phyloP scores from a whole-genome alignment of 495 filamentous ascomycete species.

The Tuber calosporum region DNA sequence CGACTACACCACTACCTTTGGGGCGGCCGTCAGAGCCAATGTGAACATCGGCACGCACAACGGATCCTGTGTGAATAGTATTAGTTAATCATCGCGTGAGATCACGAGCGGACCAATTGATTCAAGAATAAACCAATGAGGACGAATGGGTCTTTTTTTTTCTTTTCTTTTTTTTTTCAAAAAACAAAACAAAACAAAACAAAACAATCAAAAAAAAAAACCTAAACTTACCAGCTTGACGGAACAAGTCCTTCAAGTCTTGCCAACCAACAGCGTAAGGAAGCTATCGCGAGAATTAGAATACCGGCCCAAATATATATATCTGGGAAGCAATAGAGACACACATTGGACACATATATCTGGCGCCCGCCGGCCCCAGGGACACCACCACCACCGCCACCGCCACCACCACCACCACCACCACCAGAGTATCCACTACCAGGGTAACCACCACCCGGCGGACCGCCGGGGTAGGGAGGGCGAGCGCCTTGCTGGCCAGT shows the following conservation, averaged over 20 bases:
- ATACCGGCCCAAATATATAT: slow-evolving; percentile 32
- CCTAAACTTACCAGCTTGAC: slow-evolving; percentile 81
- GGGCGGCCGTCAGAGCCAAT: slow-evolving; percentile 84
- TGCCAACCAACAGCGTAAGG: slow-evolving; percentile 98
- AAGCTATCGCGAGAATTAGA: slow-evolving; percentile 53
- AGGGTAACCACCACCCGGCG: slow-evolving; percentile 45
- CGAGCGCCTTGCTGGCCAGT: slow-evolving; percentile 63
- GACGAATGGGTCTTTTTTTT: slow-evolving; percentile 22
- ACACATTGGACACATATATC: slow-evolving; percentile 96
- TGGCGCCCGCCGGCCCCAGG: slow-evolving; percentile 65
- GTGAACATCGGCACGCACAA: slow-evolving; percentile 95
- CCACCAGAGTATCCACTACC: slow-evolving; percentile 48
- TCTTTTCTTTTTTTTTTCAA: too few species aligned
- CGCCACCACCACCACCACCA: slow-evolving; percentile 49
- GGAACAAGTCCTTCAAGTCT: slow-evolving; percentile 97
- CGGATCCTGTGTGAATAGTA: slow-evolving; percentile 54
- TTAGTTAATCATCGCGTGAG: slow-evolving; percentile 32
- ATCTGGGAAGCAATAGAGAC: slow-evolving; percentile 48
- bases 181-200: too few species aligned
- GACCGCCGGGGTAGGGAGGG: slow-evolving; percentile 58
- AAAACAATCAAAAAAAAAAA: too few species aligned
- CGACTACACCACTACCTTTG: slow-evolving; percentile 93
- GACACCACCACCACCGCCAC: slow-evolving; percentile 50
- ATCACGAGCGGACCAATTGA: slow-evolving; percentile 32
- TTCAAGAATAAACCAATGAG: slow-evolving; percentile 12